Base-by-base conservation (phyloP, 169 alveolate species). In the Eimeria praecox region DNA sequence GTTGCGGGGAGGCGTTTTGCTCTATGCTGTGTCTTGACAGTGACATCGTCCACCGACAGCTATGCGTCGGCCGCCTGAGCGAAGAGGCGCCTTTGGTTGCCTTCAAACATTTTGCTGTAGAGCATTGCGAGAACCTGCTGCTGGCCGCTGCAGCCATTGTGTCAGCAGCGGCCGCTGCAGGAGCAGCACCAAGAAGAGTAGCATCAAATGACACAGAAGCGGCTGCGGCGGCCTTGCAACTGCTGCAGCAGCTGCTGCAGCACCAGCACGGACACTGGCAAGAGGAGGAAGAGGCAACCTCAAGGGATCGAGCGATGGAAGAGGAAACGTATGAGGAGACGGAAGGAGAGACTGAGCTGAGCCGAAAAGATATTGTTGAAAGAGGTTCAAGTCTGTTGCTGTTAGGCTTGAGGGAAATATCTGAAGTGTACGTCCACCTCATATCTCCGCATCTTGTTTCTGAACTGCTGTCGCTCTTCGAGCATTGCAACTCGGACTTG, bases 1-100 rank as follows among this genome's bases (percentile, higher is more conserved):
- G 91, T 40, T 83, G 91, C 75, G 91, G 91, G 30, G 91, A 83
- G 64, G 91, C 91, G 52, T 83, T 83, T 38, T 83, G 91, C 33
- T 83, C 91, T 49, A 33, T 35, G 20, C 52, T 5, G 44, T 83
- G 91, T 52, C 77, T 83, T 14, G 73, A 83, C 5, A 54, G 75
- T 20, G 91, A 83, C 77, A 33, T 35, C 33, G 49, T 83, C 40
- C 91, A 83, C 35, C 73, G 44, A 44, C 91, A 83, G 73, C 75
- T 83, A 18, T 83, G 91, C 49, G 91, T 83, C 35, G 91, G 91
- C 54, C 69, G 54, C 54, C 44, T 83, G 91, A 35, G 66, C 30
- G 91, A 83, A 20, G 91, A 38, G 77, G 91, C 69, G 22, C 75
- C 91, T 3, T 59, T 83, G 52, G 91, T 83, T 10, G 46, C 77